Conservation (phyloP, 768 basidiomycete species). For the Gymnopilus dilepis region DNA sequence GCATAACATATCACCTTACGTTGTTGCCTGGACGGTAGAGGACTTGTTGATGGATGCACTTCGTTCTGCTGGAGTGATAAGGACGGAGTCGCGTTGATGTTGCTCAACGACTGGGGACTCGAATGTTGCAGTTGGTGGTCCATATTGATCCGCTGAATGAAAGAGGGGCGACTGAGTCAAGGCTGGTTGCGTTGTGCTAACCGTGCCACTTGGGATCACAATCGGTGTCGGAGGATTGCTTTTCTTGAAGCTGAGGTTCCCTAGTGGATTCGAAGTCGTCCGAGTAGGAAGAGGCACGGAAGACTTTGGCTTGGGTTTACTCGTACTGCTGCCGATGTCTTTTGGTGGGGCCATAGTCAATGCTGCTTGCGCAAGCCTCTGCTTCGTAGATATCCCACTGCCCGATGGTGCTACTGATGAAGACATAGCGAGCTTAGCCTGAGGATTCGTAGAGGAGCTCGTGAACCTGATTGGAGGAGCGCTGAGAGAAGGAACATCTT, state of each 20-base stretch:
- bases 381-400: conserved; percentile 55
- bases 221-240: conserved; percentile 12
- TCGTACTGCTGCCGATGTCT: conserved; percentile 25
- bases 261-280: conserved; percentile 17
- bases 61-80: not conserved
- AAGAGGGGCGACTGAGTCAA: not conserved
- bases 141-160: conserved; percentile 15
- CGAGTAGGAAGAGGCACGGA: conserved; percentile 9
- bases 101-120: conserved; percentile 21
- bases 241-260: conserved; percentile 50
- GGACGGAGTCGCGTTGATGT: not conserved
- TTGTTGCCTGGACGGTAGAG: not conserved
- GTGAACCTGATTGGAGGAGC: conserved; percentile 20
- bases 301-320: conserved; percentile 19
- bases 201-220: not conserved
- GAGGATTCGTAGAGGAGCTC: conserved; percentile 27
- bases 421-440: conserved; percentile 26
- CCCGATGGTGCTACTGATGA: conserved; percentile 23
- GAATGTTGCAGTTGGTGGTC: conserved; percentile 27
- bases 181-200: not conserved
- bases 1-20: not conserved
- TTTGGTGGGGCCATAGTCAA: conserved; percentile 43
- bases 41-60: not conserved
- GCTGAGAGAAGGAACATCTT: conserved; percentile 6
- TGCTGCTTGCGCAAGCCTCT: conserved; percentile 49